Conservation (phyloP, 306 rosid species). For the Trifolium fragiferum region DNA sequence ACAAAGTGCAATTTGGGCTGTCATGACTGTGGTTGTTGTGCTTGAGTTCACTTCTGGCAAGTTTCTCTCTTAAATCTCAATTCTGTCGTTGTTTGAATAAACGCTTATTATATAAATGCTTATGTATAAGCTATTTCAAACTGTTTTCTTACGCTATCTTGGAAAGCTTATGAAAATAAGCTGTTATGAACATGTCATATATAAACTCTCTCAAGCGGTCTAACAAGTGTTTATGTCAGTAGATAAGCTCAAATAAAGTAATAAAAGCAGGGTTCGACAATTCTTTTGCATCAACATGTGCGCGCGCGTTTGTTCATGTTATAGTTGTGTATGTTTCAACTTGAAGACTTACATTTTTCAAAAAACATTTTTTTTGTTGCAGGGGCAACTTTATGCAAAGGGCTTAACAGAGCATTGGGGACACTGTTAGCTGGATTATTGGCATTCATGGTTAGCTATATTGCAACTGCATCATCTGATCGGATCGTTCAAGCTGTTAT, state of each 20-base stretch:
- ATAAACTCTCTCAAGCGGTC: too few species aligned
- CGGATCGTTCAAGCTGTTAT: constrained; percentile 60
- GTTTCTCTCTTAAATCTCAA: constrained; percentile 15
- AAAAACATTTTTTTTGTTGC: constrained; percentile 31
- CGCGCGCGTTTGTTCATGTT: not conserved
- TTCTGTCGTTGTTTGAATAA: not conserved
- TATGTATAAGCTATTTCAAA: too few species aligned
- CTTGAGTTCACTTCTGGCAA: constrained; percentile 93
- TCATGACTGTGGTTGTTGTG: constrained; percentile 96
- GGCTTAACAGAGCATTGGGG: constrained; percentile 93
- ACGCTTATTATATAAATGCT: too few species aligned
- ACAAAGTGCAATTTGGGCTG: constrained; percentile 85
- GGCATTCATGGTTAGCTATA: constrained; percentile 71
- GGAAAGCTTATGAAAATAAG: too few species aligned
- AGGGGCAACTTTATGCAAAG: constrained; percentile 99
- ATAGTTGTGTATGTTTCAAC: constrained; percentile 17
- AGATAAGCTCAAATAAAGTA: too few species aligned
- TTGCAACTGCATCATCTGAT: constrained; percentile 54
- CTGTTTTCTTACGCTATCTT: too few species aligned
- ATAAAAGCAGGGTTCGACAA: too few species aligned
- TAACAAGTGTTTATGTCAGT: too few species aligned
- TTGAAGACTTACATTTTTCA: constrained; percentile 7
- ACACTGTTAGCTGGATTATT: constrained; percentile 81
- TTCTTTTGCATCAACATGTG: too few species aligned
- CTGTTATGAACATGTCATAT: too few species aligned